These are phyloP conservation scores for Fusarium sp. DNA, from an alignment of 2,329 filamentous ascomycete species.

Conservation along the genomic window DNA sequence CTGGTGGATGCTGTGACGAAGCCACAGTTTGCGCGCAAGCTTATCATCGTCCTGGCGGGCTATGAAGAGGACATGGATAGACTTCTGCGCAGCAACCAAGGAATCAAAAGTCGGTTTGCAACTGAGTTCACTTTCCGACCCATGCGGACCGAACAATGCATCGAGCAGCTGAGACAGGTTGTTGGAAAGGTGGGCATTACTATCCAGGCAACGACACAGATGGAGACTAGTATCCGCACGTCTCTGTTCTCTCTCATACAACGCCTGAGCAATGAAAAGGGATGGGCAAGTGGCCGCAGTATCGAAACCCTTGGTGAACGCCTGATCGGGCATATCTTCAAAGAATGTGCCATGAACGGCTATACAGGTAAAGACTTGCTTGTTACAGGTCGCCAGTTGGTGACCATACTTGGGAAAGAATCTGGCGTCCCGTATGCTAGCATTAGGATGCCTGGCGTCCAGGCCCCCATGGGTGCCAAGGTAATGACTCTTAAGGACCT, in stretches of 20 bases:
- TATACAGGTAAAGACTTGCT: conserved; percentile 47
- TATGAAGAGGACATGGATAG: conserved; percentile 75
- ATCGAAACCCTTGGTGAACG: conserved; percentile 65
- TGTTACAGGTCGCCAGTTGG: conserved; percentile 48
- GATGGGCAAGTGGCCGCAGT: conserved; percentile 74
- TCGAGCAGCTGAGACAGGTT: conserved; percentile 58
- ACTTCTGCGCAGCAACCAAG: conserved; percentile 71
- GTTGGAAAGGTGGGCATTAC: conserved; percentile 50
- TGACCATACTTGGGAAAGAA: conserved; percentile 47
- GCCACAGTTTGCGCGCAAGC: conserved; percentile 66
- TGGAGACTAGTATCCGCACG: conserved; percentile 44
- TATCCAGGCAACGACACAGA: conserved; percentile 45
- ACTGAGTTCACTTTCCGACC: conserved; percentile 69
- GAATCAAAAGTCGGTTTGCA: conserved; percentile 72
- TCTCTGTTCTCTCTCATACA: conserved; percentile 54
- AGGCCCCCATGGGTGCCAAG: conserved; percentile 50
- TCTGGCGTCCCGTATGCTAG: conserved; percentile 47
- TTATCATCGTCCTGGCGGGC: conserved; percentile 75
- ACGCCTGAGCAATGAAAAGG: conserved; percentile 57
- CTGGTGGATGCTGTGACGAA: conserved; percentile 65
- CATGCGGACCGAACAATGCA: conserved; percentile 59
- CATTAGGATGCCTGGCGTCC: conserved; percentile 40
- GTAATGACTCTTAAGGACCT: conserved; percentile 52
- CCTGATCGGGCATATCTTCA: conserved; percentile 61
- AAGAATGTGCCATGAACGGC: conserved; percentile 51